Percentiles rank a stretch among this genome's conserved stretches.
These are phyloP conservation scores for Shiraia sp. DNA, from an alignment of 2,329 filamentous ascomycete genomes.

Conservation along the genomic window DNA sequence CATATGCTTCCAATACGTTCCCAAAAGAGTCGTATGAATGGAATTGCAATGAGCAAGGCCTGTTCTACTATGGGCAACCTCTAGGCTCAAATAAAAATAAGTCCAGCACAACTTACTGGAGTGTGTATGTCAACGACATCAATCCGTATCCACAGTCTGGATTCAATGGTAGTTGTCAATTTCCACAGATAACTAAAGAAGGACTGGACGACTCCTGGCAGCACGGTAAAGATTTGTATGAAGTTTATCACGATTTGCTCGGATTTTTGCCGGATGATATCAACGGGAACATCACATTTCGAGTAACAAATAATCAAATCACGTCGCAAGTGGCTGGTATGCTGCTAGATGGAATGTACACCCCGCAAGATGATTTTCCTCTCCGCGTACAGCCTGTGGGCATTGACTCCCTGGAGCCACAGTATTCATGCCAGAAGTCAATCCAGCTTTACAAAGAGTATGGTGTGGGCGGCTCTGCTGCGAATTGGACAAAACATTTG, in stretches of 20 bases:
- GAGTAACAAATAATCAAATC: constrained; percentile 81
- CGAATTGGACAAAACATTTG: constrained; percentile 68
- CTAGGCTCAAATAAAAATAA: constrained; percentile 51
- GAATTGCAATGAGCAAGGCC: constrained; percentile 70
- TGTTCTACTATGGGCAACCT: constrained; percentile 71
- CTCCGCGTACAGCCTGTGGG: constrained; percentile 56
- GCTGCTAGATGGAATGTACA: constrained; percentile 69
- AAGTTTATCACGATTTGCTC: constrained; percentile 73
- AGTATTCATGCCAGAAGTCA: constrained; percentile 67
- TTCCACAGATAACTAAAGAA: constrained; percentile 75
- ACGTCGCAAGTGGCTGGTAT: constrained; percentile 80
- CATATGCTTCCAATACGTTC: constrained; percentile 77
- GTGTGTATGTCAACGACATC: constrained; percentile 60
- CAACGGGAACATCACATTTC: constrained; percentile 59
- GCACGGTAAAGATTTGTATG: constrained; percentile 76
- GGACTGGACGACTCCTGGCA: constrained; percentile 75
- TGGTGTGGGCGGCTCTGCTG: constrained; percentile 48
- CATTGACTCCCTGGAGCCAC: constrained; percentile 74
- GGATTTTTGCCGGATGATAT: constrained; percentile 64
- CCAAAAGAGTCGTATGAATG: constrained; percentile 73
- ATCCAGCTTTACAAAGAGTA: constrained; percentile 50
- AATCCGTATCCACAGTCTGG: constrained; percentile 71
- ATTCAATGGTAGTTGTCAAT: constrained; percentile 75
- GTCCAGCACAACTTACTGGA: constrained; percentile 67
- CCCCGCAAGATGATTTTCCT: constrained; percentile 27